Percentiles rank a stretch among this genome's conserved stretches.
phyloP scores from a whole-genome alignment of 768 basidiomycete genomes.

The Xerocomellus dryophilus region DNA sequence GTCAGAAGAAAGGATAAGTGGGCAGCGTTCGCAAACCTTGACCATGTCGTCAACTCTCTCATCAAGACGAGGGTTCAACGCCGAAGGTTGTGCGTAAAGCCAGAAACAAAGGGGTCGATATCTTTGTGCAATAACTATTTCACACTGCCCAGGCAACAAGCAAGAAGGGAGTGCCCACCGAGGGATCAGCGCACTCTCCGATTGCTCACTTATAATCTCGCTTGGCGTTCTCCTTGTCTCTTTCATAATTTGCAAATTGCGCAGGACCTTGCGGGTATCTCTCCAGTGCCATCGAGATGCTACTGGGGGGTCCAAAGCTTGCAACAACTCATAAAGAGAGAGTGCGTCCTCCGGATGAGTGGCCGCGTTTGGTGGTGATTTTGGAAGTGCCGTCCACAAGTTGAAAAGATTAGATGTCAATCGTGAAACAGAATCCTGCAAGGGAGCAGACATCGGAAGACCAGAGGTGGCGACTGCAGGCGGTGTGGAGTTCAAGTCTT shows the following conservation, averaged over 20 bases:
- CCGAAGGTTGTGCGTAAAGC: slow-evolving; percentile 72
- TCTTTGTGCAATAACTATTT: slow-evolving; percentile 38
- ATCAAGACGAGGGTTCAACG: slow-evolving; percentile 68
- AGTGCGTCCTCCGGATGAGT: slow-evolving; percentile 55
- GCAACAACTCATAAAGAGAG: slow-evolving; percentile 63
- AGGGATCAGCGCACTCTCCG: slow-evolving; percentile 41
- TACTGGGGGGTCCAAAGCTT: slow-evolving; percentile 64
- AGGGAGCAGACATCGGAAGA: slow-evolving; percentile 32
- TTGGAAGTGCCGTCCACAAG: slow-evolving; percentile 58
- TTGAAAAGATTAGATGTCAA: slow-evolving; percentile 47
- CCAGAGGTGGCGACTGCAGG: neutral
- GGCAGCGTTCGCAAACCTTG: slow-evolving; percentile 43
- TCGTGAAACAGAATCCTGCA: slow-evolving; percentile 41
- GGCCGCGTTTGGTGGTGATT: slow-evolving; percentile 54
- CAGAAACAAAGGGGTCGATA: slow-evolving; percentile 88
- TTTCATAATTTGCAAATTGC: slow-evolving; percentile 75
- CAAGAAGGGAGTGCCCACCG: slow-evolving; percentile 40
- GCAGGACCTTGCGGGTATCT: slow-evolving; percentile 86
- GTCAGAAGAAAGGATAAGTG: neutral
- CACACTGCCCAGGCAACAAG: neutral
- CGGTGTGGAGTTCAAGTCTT: slow-evolving; percentile 15
- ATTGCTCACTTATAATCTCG: slow-evolving; percentile 66
- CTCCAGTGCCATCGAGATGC: slow-evolving; percentile 94
- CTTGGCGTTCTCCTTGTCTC: slow-evolving; percentile 64
- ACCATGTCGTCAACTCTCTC: slow-evolving; percentile 87